These are phyloP conservation scores for Kalmusia sp. DNA, from an alignment of 2,329 filamentous ascomycete genomes.

Conservation along the genomic window DNA sequence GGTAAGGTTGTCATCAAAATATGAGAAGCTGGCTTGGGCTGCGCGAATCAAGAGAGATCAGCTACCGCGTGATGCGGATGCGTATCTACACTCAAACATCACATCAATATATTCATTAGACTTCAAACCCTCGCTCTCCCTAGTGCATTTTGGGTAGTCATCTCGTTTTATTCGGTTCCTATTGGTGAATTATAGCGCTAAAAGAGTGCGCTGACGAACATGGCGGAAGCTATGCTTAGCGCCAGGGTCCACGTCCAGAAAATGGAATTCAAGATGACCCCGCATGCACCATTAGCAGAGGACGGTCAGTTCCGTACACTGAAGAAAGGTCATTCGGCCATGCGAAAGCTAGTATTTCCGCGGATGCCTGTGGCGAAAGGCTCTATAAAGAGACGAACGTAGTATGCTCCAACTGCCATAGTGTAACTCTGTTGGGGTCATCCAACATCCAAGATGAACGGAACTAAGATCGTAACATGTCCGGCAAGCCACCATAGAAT, in stretches of 20 bases:
- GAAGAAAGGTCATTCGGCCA: background rate
- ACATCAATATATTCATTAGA: too few species aligned
- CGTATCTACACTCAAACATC: too few species aligned
- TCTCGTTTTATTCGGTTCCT: too few species aligned
- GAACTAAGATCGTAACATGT: constrained; percentile 23
- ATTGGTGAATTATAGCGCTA: too few species aligned
- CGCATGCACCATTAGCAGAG: background rate
- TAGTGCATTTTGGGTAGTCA: too few species aligned
- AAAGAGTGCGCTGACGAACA: background rate
- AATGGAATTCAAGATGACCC: constrained; percentile 11
- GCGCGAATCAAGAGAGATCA: background rate
- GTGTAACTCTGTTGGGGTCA: background rate
- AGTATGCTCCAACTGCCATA: background rate
- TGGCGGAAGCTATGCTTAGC: constrained; percentile 6
- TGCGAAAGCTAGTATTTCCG: background rate
- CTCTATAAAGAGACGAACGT: background rate
- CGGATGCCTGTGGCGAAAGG: background rate
- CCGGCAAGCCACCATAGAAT: constrained; percentile 31
- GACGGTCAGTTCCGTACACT: background rate
- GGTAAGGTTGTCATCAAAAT: constrained; percentile 34
- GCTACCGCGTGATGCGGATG: too few species aligned
- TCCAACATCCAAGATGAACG: constrained; percentile 17
- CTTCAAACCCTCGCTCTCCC: too few species aligned
- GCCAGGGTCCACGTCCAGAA: constrained; percentile 3
- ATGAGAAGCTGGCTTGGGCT: background rate